phyloP scores from a whole-genome alignment of 2,329 filamentous ascomycete genomes.

The Aspergillus transmontanensis region DNA sequence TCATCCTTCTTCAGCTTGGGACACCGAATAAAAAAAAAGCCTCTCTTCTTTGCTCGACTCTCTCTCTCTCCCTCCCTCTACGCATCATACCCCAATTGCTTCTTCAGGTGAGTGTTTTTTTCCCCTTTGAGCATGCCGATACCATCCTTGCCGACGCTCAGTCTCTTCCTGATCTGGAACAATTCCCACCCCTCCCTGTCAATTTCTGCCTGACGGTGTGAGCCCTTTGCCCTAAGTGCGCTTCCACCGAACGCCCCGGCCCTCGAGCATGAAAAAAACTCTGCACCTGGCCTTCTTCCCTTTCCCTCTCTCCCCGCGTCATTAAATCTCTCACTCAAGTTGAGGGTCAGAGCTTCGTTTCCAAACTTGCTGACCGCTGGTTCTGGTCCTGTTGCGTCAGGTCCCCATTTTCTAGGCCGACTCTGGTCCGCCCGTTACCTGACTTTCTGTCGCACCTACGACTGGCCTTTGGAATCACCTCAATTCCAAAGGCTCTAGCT shows the following conservation, averaged over 20 bases:
- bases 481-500: constrained; percentile 39
- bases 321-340: constrained; percentile 10
- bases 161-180: constrained; percentile 3
- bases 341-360: constrained; percentile 1
- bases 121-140: constrained; percentile 3
- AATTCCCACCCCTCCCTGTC: not conserved
- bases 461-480: constrained; percentile 40
- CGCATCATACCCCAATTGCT: not conserved
- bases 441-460: constrained; percentile 9
- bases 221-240: constrained; percentile 30
- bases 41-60: not conserved
- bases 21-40: not conserved
- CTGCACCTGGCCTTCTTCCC: constrained; percentile 15
- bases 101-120: constrained; percentile 6
- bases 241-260: constrained; percentile 8
- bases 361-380: constrained; percentile 18
- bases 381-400: constrained; percentile 10
- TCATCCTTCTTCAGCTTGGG: not conserved
- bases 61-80: not conserved
- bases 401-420: constrained; percentile 17
- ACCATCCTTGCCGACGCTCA: constrained; percentile 5
- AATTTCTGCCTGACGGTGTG: constrained; percentile 21
- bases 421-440: constrained; percentile 16
- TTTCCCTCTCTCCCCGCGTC: constrained; percentile 2
- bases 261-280: constrained; percentile 24